Conservation (phyloP, 768 basidiomycete genomes). For the Trametes cinnabarina region DNA sequence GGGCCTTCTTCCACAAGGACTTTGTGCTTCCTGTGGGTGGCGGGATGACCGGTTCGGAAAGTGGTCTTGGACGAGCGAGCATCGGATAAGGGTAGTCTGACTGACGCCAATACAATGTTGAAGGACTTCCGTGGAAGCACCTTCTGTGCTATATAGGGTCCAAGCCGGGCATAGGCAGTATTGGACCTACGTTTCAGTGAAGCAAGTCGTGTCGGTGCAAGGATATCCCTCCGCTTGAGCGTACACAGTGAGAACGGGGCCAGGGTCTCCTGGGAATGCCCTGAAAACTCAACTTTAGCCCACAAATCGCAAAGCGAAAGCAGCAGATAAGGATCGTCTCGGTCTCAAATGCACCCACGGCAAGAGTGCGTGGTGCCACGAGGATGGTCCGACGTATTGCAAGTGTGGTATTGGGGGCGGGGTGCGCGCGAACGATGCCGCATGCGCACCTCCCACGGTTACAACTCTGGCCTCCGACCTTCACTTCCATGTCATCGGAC, state of each 20-base stretch:
- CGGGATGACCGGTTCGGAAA: not conserved
- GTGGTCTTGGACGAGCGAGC: not conserved
- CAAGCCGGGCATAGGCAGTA: not conserved
- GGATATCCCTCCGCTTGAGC: not conserved
- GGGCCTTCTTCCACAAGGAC: not conserved
- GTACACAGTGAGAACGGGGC: conserved; percentile 9
- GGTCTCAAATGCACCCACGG: conserved; percentile 1
- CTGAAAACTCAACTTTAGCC: conserved; percentile 6
- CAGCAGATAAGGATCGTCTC: conserved; percentile 4
- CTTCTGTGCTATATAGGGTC: not conserved
- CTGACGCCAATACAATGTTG: conserved; percentile 2
- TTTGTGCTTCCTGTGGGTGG: conserved; percentile 1
- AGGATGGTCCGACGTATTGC: conserved; percentile 12
- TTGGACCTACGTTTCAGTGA: not conserved
- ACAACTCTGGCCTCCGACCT: not conserved
- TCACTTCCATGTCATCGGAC: conserved; percentile 1
- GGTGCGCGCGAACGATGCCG: not conserved
- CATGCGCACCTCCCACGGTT: not conserved
- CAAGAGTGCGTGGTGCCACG: not conserved
- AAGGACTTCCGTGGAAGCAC: not conserved
- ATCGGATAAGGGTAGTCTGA: not conserved
- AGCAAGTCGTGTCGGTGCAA: not conserved
- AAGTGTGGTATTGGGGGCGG: not conserved
- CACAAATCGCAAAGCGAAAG: not conserved
- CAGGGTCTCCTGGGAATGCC: conserved; percentile 4